phyloP scores from a whole-genome alignment of 805 yeast species.

The Yamadazyma sp. region DNA sequence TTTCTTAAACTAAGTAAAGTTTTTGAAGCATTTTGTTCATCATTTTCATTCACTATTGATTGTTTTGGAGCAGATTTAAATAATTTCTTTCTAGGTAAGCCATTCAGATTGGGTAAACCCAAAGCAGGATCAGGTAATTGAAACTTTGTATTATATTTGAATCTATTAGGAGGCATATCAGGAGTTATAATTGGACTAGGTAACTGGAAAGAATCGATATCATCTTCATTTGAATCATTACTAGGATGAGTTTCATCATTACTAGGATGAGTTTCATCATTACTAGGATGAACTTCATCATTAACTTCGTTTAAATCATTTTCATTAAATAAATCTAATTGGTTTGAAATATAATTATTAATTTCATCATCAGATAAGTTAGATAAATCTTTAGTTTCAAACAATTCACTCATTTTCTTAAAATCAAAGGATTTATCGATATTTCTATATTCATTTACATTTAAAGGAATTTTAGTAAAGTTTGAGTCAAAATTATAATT shows the following conservation, averaged over 20 bases:
- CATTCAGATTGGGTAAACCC: constrained; percentile 7
- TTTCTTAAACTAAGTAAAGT: constrained; percentile 38
- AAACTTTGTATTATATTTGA: constrained; percentile 18
- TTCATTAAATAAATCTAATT: too few species aligned
- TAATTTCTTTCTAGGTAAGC: constrained; percentile 26
- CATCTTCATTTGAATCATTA: constrained; percentile 7
- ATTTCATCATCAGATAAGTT: background rate
- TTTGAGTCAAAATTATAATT: constrained; percentile 38
- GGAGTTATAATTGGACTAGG: constrained; percentile 17
- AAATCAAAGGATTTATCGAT: constrained; percentile 57
- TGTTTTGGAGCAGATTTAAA: constrained; percentile 30
- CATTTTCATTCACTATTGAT: constrained; percentile 16
- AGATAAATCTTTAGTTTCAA: constrained; percentile 2
- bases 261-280: too few species aligned
- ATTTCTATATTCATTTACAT: constrained; percentile 58
- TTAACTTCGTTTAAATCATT: too few species aligned
- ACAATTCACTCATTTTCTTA: constrained; percentile 22
- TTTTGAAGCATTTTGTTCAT: constrained; percentile 33
- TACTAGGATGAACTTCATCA: constrained; percentile 1
- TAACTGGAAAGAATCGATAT: constrained; percentile 13
- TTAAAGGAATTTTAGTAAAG: constrained; percentile 54
- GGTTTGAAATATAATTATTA: background rate
- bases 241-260: too few species aligned
- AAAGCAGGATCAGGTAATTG: constrained; percentile 40
- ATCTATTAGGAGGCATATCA: constrained; percentile 13